A percentile compares a stretch with the other conserved stretches of the same genome.
phyloP scores from a whole-genome alignment of 441 rosid species.

The Erodium chrysanthum region DNA sequence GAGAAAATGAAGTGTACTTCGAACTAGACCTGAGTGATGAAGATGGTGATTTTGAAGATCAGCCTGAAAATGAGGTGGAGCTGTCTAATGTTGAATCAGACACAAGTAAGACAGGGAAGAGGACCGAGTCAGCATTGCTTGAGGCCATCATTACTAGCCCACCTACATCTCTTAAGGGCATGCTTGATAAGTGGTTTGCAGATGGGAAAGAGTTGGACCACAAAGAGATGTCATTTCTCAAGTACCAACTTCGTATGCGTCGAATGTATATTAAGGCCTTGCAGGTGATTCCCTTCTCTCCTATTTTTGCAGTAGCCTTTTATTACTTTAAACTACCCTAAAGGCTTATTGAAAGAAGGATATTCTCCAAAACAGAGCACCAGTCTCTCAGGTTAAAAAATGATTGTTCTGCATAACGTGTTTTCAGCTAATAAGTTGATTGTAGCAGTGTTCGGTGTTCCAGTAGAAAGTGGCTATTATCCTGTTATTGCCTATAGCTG shows the following conservation, averaged over 20 bases:
- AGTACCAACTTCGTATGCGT: neutral
- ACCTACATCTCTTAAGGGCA: neutral
- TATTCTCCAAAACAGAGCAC: neutral
- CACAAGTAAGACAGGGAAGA: neutral
- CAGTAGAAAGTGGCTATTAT: neutral
- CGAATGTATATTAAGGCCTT: neutral
- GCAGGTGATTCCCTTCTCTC: slow-evolving; percentile 3
- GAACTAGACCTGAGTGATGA: neutral
- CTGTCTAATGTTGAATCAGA: neutral
- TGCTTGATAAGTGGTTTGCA: slow-evolving; percentile 5
- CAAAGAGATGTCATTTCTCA: neutral
- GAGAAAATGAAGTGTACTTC: neutral
- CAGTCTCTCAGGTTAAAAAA: neutral
- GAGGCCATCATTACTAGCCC: neutral
- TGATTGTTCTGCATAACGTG: neutral
- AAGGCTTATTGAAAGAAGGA: neutral
- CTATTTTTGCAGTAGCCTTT: neutral
- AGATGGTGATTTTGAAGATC: neutral
- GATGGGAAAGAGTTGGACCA: neutral
- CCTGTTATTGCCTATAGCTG: neutral
- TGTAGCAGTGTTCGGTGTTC: neutral
- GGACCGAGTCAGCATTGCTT: neutral
- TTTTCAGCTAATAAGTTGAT: neutral
- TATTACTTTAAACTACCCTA: neutral
- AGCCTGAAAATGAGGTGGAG: neutral